Base-by-base conservation (phyloP, 306 rosid genomes). In the Mimosa bimucronata region DNA sequence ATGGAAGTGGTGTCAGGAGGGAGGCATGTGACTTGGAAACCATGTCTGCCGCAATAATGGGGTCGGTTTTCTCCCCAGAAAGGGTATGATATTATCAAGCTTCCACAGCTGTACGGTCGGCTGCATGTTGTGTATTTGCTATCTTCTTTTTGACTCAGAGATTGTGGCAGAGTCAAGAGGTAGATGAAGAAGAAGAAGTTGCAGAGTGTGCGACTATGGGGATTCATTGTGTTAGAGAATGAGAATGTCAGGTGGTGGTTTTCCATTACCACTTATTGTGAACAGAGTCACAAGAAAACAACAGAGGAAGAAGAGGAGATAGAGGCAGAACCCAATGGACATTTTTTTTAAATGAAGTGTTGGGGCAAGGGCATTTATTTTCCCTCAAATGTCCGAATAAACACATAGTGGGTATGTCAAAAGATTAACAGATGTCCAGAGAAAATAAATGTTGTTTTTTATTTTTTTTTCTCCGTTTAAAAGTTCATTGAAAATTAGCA, bases 21-120 rank as follows among this genome's bases (percentile, higher is more conserved):
- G 1, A 1, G 0, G 74, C 89, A 88, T 0, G 0, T 0, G 42
- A 92, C 88, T 7, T 45, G 0, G 82, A 78, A 85, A 0, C 38
- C 16, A 0, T 0, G 0, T 0, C 61, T 75, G 0, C 87, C 88
- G 16, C 93, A 88, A 2, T 10, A 1, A 0, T 0, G 0, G 5
- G 69, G 15, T 79, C 9, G n/a, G 6, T 23, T 0, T 0, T 1
- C 16, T 2, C 57, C 84, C 91, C 88, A 88, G 71, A 88, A 88
- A 1, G 94, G 94, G 58, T 82, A 86, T 0, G 0, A 1, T 5
- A 89, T 73, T 75, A 38, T 0, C 41, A 31, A 13, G 37, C 25
- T 60, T 26, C 66, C 38, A 60, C 37, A 60, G 31, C 5, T 12
- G 37, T 25, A 60, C 0, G 19, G 14, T 18, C 19, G 0, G 37